phyloP scores from a whole-genome alignment of 768 basidiomycete genomes.

The Collybiopsis confluens region DNA sequence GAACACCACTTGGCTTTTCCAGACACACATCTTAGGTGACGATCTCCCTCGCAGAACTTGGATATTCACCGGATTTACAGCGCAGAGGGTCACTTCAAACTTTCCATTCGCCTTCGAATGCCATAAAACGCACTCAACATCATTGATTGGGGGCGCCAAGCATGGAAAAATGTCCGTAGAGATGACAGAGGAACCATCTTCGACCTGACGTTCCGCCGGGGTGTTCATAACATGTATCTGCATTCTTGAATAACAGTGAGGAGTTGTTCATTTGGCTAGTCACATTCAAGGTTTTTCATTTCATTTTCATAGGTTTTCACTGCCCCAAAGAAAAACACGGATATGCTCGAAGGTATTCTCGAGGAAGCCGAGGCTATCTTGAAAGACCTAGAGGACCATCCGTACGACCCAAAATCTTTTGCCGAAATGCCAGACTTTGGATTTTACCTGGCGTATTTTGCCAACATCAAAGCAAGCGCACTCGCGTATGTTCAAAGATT shows the following conservation, averaged over 20 bases:
- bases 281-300: background rate
- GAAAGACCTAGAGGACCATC: conserved; percentile 25
- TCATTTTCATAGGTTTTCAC: background rate
- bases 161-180: conserved; percentile 34
- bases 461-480: conserved; percentile 31
- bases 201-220: conserved; percentile 35
- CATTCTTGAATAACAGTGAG: conserved; percentile 29
- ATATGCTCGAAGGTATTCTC: conserved; percentile 24
- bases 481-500: conserved; percentile 12
- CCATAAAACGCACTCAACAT: conserved; percentile 33
- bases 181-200: conserved; percentile 41
- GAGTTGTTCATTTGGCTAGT: background rate
- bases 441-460: conserved; percentile 32
- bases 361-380: conserved; percentile 27
- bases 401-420: conserved; percentile 6
- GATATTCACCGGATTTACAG: conserved; percentile 35
- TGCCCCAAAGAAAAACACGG: background rate
- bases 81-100: conserved; percentile 13
- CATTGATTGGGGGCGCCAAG: conserved; percentile 35
- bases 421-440: conserved; percentile 17
- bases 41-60: conserved; percentile 33
- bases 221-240: conserved; percentile 32
- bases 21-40: too few relatives aligned
- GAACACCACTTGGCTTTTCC: too few relatives aligned
- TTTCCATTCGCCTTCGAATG: conserved; percentile 26